A percentile compares a stretch with the other conserved stretches of the same genome.
Conservation (phyloP, 208 protist species). For the Trypanosoma rangeli region DNA sequence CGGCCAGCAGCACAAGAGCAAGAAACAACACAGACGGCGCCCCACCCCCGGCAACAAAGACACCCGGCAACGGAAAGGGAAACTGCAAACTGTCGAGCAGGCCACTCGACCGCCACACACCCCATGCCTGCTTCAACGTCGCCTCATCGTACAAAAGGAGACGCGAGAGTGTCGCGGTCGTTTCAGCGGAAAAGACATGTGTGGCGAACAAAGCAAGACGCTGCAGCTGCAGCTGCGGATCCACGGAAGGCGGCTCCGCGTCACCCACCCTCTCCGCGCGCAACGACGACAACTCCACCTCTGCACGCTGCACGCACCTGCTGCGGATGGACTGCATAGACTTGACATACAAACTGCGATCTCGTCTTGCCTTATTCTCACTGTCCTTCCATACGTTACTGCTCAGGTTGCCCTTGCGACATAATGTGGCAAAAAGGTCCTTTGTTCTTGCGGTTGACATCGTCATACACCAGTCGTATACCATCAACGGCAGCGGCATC, state of each 20-base stretch:
- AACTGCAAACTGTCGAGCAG: conserved; percentile 46
- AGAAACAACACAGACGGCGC: conserved; percentile 41
- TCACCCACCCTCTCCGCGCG: not conserved
- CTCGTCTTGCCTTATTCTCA: not conserved
- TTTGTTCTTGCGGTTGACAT: conserved; percentile 21
- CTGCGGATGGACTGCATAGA: conserved; percentile 21
- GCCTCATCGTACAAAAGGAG: conserved; percentile 54
- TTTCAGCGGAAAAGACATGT: conserved; percentile 52
- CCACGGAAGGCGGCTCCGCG: conserved; percentile 31
- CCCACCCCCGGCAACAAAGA: conserved; percentile 25
- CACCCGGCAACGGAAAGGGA: conserved; percentile 51
- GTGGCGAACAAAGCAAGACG: conserved; percentile 51
- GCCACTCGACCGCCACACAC: conserved; percentile 22
- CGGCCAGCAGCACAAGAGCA: conserved; percentile 38
- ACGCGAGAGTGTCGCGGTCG: conserved; percentile 44
- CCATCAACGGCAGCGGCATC: conserved; percentile 16
- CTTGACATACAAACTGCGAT: conserved; percentile 14
- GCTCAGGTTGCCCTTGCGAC: not conserved
- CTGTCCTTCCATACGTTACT: not conserved
- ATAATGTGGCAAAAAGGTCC: conserved; percentile 12
- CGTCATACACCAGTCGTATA: conserved; percentile 25
- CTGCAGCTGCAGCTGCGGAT: conserved; percentile 47
- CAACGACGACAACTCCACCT: not conserved
- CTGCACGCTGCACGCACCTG: conserved; percentile 3
- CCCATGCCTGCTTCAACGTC: conserved; percentile 42